Base-by-base conservation (phyloP, 2,329 filamentous ascomycete species). In the Fusarium brevicatenulatum region DNA sequence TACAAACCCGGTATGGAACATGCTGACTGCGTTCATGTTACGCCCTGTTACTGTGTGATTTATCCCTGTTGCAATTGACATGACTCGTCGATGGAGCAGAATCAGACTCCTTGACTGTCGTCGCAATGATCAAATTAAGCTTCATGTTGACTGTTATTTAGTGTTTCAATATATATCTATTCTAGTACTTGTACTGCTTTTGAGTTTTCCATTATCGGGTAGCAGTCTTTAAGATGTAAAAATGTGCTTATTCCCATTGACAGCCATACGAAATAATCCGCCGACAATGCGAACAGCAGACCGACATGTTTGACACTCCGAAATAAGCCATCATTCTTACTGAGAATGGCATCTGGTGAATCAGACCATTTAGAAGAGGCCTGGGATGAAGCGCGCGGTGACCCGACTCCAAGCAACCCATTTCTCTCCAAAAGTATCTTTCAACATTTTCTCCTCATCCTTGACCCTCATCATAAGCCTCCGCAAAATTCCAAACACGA, bases 391-490 rank as follows among this genome's bases (percentile, higher is more conserved):
- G 19, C 40, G 54, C 5, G 39, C 10, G 11, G 54, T 57, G 16
- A 13, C 30, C 10, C 40, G 54, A 36, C n/a, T 47, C 54, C 54
- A 57, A 5, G 30, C 13, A 36, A 57, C 19, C 54, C 54, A 57
- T 25, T 57, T 47, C 10, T 57, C 40, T 36, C 30, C 54, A 28
- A 57, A 57, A 6, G 23, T 36, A 4, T 36, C 23, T 8, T 28
- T 57, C 15, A 57, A 13, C 54, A 57, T 57, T 12, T 36, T 47
- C n/a, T 57, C 54, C 19, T 57, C 54, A n/a, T 57, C 54, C 9
- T 13, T 47, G 19, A 57, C 54, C 2, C 54, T 57, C 54, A 57
- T 47, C 54, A 36, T 18, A 9, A 57, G 30, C 1, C 40, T 47
- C 9, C 40, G 39, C 5, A 57, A 1, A 9, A 57, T 47, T n/a